phyloP scores from a whole-genome alignment of 352 stramenopile species.

The Globisporangium yorkense region DNA sequence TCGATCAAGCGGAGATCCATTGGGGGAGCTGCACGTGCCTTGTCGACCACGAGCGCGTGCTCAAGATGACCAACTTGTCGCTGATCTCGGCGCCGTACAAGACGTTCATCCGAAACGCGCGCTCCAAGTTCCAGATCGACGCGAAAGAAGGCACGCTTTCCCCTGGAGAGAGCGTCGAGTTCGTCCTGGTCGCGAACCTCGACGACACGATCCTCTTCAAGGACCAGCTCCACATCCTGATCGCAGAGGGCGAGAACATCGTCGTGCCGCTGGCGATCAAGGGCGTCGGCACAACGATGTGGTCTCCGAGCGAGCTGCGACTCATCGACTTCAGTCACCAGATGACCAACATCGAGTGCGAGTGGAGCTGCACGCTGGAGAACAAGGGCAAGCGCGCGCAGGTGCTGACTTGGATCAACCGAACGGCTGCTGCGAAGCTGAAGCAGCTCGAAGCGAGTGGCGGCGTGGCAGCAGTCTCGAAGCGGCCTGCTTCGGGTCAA shows the following conservation, averaged over 20 bases:
- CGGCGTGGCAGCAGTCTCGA: not conserved
- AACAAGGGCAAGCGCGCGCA: slow-evolving; percentile 93
- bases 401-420: slow-evolving; percentile 91
- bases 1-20: slow-evolving; percentile 78
- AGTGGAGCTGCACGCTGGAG: slow-evolving; percentile 92
- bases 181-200: slow-evolving; percentile 87
- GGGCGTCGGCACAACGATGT: slow-evolving; percentile 94
- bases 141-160: slow-evolving; percentile 82
- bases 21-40: slow-evolving; percentile 91
- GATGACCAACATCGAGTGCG: slow-evolving; percentile 86
- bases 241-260: slow-evolving; percentile 89
- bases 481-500: slow-evolving; percentile 3
- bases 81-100: slow-evolving; percentile 90
- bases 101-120: slow-evolving; percentile 90
- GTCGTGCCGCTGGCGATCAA: slow-evolving; percentile 85
- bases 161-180: slow-evolving; percentile 63
- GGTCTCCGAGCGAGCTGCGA: slow-evolving; percentile 82
- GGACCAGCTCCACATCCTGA: slow-evolving; percentile 92
- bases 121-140: slow-evolving; percentile 91
- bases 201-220: slow-evolving; percentile 91
- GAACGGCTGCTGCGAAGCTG: slow-evolving; percentile 34
- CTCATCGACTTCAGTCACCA: slow-evolving; percentile 90
- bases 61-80: slow-evolving; percentile 87
- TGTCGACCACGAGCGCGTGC: slow-evolving; percentile 54
- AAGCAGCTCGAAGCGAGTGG: slow-evolving; percentile 20